Percentiles rank a stretch among this genome's conserved stretches.
Evolutionary conservation across 2,329 filamentous ascomycete genomes (phyloP).

Genomic region (Akanthomyces muscarius): DNA sequence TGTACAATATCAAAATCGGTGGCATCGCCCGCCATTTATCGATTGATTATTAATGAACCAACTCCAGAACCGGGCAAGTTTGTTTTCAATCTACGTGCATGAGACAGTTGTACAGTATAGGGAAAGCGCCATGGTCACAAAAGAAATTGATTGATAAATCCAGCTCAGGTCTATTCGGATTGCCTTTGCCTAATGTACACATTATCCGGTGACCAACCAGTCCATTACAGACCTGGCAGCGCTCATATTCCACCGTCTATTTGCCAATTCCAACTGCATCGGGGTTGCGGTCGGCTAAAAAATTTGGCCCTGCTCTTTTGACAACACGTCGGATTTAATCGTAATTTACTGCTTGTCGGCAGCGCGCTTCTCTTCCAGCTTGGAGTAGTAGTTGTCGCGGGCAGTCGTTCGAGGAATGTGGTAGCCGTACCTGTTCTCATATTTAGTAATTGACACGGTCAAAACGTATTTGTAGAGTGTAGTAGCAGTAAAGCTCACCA

Average conservation of each 20-base stretch:
- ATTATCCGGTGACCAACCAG: slow-evolving; percentile 12
- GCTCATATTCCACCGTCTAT: slow-evolving; percentile 10
- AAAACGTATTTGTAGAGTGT: background rate
- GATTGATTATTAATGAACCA: too few relatives aligned
- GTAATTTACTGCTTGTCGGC: slow-evolving; percentile 27
- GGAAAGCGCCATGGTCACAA: background rate
- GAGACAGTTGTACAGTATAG: background rate
- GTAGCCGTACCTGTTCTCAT: slow-evolving; percentile 52
- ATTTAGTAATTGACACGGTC: slow-evolving; percentile 13
- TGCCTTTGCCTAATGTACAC: slow-evolving; percentile 16
- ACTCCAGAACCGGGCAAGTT: too few relatives aligned
- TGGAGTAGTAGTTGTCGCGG: slow-evolving; percentile 56
- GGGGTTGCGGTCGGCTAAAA: background rate
- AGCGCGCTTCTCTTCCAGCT: slow-evolving; percentile 55
- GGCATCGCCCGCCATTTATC: too few relatives aligned
- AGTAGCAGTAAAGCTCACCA: slow-evolving; percentile 41
- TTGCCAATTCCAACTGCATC: background rate
- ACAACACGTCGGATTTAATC: background rate
- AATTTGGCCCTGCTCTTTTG: background rate
- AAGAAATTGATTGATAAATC: background rate
- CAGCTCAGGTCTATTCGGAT: slow-evolving; percentile 11
- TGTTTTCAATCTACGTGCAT: background rate
- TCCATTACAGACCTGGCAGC: background rate
- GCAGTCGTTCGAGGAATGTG: slow-evolving; percentile 57
- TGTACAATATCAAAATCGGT: background rate